Evolutionary conservation across 1,284 basidiomycete species (phyloP).

Genomic region (Chondrostereum purpureum): DNA sequence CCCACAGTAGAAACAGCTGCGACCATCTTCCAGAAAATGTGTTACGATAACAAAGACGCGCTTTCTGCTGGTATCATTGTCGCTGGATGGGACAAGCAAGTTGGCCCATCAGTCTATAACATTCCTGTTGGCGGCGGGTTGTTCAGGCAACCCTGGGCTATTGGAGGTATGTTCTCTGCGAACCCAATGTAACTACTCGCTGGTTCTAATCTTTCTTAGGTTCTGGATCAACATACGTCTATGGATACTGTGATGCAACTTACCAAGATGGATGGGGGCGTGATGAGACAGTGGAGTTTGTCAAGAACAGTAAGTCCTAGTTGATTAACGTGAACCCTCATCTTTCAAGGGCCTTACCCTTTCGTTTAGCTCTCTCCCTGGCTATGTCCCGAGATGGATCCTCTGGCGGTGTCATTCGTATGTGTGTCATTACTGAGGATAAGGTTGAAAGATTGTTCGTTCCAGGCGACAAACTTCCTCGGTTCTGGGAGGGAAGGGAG

Average conservation of each 20-base stretch:
- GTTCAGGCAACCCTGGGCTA: conserved; percentile 95
- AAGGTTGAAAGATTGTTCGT: conserved; percentile 91
- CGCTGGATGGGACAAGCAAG: conserved; percentile 93
- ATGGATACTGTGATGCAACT: conserved; percentile 99
- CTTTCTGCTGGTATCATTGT: conserved; percentile 96
- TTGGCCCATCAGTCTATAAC: conserved; percentile 94
- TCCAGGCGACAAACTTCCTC: conserved; percentile 87
- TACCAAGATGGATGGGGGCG: conserved; percentile 90
- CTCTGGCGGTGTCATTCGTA: conserved; percentile 94
- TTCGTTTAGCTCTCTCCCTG: conserved; percentile 71
- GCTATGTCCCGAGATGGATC: conserved; percentile 99
- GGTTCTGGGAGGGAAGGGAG: conserved; percentile 80
- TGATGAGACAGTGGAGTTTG: conserved; percentile 91
- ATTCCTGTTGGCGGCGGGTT: conserved; percentile 91
- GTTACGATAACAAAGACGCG: conserved; percentile 91
- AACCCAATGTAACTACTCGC: background rate
- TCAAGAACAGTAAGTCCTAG: conserved; percentile 81
- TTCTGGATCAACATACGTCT: conserved; percentile 96
- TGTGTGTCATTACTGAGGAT: conserved; percentile 93
- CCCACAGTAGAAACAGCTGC: conserved; percentile 84
- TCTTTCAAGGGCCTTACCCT: conserved; percentile 4
- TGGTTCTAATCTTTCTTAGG: conserved; percentile 38
- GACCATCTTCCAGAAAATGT: conserved; percentile 81
- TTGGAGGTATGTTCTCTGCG: conserved; percentile 62
- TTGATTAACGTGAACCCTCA: background rate